Evolutionary conservation across 257 asterid genomes (phyloP).

Genomic region (Solanum chmielewskii): DNA sequence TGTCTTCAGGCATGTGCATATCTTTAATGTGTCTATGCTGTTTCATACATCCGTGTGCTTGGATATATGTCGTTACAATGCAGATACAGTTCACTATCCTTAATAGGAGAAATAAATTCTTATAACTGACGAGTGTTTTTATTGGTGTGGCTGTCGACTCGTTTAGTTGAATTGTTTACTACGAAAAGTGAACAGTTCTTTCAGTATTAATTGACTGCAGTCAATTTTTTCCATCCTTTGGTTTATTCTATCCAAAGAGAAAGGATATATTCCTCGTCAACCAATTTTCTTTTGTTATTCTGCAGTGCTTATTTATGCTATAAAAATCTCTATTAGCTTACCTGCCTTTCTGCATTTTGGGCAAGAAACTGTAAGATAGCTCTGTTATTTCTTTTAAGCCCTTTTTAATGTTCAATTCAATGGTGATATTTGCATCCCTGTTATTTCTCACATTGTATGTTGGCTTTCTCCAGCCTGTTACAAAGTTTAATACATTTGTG

Average conservation of each 20-base stretch:
- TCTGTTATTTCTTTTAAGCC: not conserved
- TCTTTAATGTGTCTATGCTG: not conserved
- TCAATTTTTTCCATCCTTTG: not conserved
- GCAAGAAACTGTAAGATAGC: not conserved
- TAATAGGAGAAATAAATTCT: not conserved
- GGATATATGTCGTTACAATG: not conserved
- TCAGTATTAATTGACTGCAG: not conserved
- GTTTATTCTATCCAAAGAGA: not conserved
- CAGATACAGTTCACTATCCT: not conserved
- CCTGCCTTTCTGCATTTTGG: not conserved
- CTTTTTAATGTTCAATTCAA: not conserved
- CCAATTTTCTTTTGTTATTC: not conserved
- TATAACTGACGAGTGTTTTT: not conserved
- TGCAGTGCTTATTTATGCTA: not conserved
- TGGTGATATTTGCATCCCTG: not conserved
- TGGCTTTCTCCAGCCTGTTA: conserved; percentile 17
- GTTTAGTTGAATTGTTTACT: not conserved
- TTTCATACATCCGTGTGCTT: not conserved
- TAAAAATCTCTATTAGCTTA: not conserved
- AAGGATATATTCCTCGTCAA: not conserved
- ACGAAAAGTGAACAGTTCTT: not conserved
- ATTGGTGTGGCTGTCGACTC: not conserved
- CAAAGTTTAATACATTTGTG: conserved; percentile 18
- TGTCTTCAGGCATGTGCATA: not conserved
- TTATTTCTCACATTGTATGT: not conserved